Conservation (phyloP, 169 alveolate species). For the Fabrea salina region DNA sequence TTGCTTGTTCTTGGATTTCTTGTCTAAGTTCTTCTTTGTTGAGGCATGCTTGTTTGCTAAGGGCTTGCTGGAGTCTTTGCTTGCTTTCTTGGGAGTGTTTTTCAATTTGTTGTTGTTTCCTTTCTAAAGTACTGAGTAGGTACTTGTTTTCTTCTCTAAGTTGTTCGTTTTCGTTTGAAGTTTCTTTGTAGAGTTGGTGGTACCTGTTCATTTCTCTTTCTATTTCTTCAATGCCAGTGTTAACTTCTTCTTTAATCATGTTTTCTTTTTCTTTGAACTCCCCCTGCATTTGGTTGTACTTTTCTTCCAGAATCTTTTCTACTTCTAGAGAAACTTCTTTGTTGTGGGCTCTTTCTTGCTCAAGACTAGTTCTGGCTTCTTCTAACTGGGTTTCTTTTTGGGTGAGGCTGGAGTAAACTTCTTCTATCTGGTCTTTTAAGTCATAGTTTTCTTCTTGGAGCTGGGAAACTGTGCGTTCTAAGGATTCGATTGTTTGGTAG, state of each 20-base stretch:
- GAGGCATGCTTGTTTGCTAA: neutral
- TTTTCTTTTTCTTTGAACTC: constrained; percentile 14
- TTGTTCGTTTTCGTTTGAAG: neutral
- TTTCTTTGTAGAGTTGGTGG: neutral
- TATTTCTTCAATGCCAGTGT: neutral
- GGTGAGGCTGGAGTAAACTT: neutral
- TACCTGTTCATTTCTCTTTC: neutral
- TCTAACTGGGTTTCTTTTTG: neutral
- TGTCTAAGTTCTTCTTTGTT: neutral
- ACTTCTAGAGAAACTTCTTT: neutral
- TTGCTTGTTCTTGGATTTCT: neutral
- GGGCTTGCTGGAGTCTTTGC: neutral
- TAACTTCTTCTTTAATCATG: neutral
- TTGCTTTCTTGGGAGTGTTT: constrained; percentile 13
- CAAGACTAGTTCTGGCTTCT: neutral
- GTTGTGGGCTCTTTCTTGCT: neutral
- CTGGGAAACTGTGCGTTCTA: neutral
- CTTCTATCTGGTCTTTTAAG: neutral
- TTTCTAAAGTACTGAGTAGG: neutral
- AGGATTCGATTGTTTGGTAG: neutral
- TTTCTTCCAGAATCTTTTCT: constrained; percentile 11
- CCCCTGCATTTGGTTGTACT: neutral
- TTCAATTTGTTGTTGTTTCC: constrained; percentile 15
- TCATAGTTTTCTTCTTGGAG: constrained; percentile 3
- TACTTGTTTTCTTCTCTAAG: constrained; percentile 10